Base-by-base conservation (phyloP, 305 asterid genomes). In the Rubia balearica region DNA sequence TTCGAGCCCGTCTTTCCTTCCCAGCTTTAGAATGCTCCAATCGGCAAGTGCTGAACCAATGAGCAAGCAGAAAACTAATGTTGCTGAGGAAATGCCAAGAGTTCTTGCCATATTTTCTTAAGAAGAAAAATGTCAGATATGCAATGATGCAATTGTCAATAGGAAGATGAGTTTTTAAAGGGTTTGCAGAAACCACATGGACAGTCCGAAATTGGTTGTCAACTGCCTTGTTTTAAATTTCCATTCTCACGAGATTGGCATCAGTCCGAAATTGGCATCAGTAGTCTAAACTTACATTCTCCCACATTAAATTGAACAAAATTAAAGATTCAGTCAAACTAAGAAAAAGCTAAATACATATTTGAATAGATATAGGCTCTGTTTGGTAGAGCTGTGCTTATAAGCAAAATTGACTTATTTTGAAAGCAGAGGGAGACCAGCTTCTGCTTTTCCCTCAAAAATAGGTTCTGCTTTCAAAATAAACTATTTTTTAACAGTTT, bases 21-120 rank as follows among this genome's bases (percentile, higher is more conserved):
- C 74, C 72, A 78, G 76, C 68, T 80, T 81, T 81, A 90, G 42
- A 22, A 90, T 86, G 89, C 81, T 86, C 90, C 95, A 86, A 30
- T 86, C 88, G 65, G 90, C 87, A 19, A 78, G 33, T 55, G 84
- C 78, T 56, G 72, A 56, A 75, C 81, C 78, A 7, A 79, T 38
- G 68, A 85, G 73, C 11, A 87, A 40, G 36, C 72, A 57, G 71
- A 53, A 67, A 59, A 77, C 69, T 6, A 51, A 17, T 1, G 3
- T 13, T 69, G 82, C 65, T 27, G 78, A 73, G 81, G 73, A 71
- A 63, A 82, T 21, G 7, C 42, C 76, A 55, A 59, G 45, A 42
- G 57, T 79, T 75, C 33, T 83, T 67, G 83, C 81, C 86, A 84
- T 87, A 1, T 71, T 38, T 59, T 17, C 42, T 43, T 8, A 70